Evolutionary conservation across 768 basidiomycete species (phyloP).

Genomic region (Clitopilus passeckerianus): DNA sequence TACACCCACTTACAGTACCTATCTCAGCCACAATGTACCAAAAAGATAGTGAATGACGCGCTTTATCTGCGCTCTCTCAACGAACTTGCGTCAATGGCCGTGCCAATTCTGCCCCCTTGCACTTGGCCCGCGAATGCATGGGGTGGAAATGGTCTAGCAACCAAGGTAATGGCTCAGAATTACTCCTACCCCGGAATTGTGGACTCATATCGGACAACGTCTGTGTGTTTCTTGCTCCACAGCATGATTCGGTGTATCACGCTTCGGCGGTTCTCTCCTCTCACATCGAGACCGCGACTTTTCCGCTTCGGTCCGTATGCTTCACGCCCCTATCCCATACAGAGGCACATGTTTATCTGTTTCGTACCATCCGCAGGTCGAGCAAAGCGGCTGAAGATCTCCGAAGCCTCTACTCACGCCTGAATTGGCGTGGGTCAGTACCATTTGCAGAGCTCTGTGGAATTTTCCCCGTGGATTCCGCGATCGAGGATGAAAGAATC

Average conservation of each 20-base stretch:
- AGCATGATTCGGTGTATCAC: constrained; percentile 30
- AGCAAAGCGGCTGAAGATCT: constrained; percentile 30
- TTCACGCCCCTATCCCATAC: background rate
- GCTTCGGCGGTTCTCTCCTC: constrained; percentile 55
- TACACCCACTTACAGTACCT: background rate
- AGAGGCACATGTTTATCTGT: background rate
- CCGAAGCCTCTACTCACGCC: constrained; percentile 34
- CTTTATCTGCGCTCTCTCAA: constrained; percentile 47
- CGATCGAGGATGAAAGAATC: constrained; percentile 21
- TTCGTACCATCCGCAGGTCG: constrained; percentile 18
- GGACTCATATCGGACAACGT: constrained; percentile 13
- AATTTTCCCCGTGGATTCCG: constrained; percentile 33
- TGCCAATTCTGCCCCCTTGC: constrained; percentile 44
- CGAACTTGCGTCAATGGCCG: constrained; percentile 42
- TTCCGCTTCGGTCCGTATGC: constrained; percentile 48
- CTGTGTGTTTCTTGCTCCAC: constrained; percentile 7
- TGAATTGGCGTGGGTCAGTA: constrained; percentile 50
- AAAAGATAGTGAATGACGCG: constrained; percentile 56
- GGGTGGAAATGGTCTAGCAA: constrained; percentile 15
- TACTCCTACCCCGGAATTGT: background rate
- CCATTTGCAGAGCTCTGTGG: constrained; percentile 57
- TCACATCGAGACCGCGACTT: constrained; percentile 52
- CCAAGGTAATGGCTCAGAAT: constrained; percentile 16
- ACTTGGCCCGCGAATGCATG: constrained; percentile 34
- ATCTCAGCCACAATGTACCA: constrained; percentile 19